A percentile compares a stretch with the other conserved stretches of the same genome.
Conservation (phyloP, 495 filamentous ascomycete genomes). For the Viridothelium virens region DNA sequence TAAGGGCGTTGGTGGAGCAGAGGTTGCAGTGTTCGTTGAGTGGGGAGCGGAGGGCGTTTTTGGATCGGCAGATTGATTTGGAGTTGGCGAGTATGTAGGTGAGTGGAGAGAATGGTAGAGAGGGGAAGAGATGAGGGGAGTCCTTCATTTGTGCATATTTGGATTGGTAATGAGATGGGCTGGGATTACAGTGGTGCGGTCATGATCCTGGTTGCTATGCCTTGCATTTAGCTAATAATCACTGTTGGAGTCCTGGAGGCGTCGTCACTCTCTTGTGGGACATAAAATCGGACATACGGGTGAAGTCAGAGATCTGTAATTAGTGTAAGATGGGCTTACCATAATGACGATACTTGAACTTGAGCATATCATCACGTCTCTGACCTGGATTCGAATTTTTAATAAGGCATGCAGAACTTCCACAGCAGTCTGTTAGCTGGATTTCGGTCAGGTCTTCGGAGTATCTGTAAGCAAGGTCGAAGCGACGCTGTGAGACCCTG, state of each 20-base stretch:
- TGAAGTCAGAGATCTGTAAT: background rate
- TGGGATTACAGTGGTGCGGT: background rate
- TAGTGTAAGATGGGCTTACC: background rate
- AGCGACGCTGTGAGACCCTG: too few species aligned
- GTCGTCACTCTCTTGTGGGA: conserved; percentile 5
- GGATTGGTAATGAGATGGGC: background rate
- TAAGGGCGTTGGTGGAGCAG: conserved; percentile 80
- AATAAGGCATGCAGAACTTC: too few species aligned
- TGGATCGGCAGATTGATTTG: conserved; percentile 85
- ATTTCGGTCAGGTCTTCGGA: too few species aligned
- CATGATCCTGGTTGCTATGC: background rate
- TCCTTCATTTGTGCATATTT: conserved; percentile 7
- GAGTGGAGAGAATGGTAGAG: background rate
- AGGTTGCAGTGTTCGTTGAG: conserved; percentile 76
- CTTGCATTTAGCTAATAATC: background rate
- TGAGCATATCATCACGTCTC: background rate
- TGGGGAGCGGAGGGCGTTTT: conserved; percentile 72
- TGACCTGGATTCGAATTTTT: too few species aligned
- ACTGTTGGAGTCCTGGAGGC: background rate
- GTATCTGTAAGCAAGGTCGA: too few species aligned
- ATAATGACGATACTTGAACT: background rate
- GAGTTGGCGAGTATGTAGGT: conserved; percentile 87
- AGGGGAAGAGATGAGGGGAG: background rate
- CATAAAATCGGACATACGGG: background rate
- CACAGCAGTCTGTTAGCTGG: too few species aligned